Percentiles rank a stretch among this genome's conserved stretches.
These are phyloP conservation scores for Aspergillus bridgeri DNA, from an alignment of 495 filamentous ascomycete species.

Conservation along the genomic window DNA sequence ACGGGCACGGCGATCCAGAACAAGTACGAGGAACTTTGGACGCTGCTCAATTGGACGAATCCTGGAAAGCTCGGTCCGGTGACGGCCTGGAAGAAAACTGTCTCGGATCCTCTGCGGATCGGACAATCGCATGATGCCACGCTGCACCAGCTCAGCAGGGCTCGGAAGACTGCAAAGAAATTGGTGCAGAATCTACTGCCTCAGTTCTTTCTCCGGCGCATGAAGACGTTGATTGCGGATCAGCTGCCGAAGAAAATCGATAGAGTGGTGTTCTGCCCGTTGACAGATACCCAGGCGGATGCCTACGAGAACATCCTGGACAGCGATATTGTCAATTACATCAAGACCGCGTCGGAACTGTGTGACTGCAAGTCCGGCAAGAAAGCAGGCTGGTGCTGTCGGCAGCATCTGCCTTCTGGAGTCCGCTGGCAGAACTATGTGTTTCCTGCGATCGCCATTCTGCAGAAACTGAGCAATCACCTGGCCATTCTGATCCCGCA, in stretches of 20 bases:
- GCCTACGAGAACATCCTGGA: slow-evolving; percentile 82
- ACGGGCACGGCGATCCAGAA: slow-evolving; percentile 98
- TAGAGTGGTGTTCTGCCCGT: slow-evolving; percentile 89
- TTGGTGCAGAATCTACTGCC: slow-evolving; percentile 87
- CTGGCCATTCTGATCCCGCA: slow-evolving; percentile 83
- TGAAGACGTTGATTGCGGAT: slow-evolving; percentile 89
- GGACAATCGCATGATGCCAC: slow-evolving; percentile 97
- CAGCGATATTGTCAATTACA: slow-evolving; percentile 65
- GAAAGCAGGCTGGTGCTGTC: slow-evolving; percentile 83
- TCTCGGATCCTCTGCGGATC: slow-evolving; percentile 74
- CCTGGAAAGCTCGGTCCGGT: slow-evolving; percentile 81
- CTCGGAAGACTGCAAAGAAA: slow-evolving; percentile 78
- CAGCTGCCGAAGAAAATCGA: slow-evolving; percentile 97
- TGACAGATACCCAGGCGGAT: slow-evolving; percentile 76
- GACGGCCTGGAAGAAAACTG: slow-evolving; percentile 70
- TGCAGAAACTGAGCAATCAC: slow-evolving; percentile 91
- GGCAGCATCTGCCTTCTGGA: slow-evolving; percentile 52
- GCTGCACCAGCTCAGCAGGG: slow-evolving; percentile 70
- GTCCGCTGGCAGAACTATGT: slow-evolving; percentile 72
- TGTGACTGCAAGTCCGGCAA: slow-evolving; percentile 70
- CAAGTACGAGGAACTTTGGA: slow-evolving; percentile 97
- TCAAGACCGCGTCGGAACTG: slow-evolving; percentile 59
- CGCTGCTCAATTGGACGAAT: slow-evolving; percentile 93
- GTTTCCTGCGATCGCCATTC: slow-evolving; percentile 76
- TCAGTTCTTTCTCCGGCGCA: slow-evolving; percentile 85